Percentiles rank a stretch among this genome's conserved stretches.
Conservation (phyloP, 2,329 filamentous ascomycete species). For the Diaporthe nobilis region DNA sequence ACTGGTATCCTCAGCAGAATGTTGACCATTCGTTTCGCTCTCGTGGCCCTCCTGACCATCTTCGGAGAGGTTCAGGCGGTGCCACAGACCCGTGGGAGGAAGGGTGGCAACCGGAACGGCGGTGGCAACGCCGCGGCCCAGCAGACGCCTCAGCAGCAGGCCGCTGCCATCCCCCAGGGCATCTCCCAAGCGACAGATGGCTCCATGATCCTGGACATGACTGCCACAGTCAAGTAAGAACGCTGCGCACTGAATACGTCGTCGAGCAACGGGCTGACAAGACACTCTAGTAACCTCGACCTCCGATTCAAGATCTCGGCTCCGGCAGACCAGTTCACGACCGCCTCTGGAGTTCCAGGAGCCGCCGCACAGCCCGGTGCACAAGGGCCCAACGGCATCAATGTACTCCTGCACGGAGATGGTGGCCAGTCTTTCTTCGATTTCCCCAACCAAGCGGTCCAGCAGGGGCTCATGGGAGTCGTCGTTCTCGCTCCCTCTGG, state of each 20-base stretch:
- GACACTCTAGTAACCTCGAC: slow-evolving; percentile 58
- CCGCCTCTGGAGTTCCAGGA: slow-evolving; percentile 63
- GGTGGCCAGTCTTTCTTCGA: slow-evolving; percentile 72
- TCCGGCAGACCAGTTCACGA: slow-evolving; percentile 67
- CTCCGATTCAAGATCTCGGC: slow-evolving; percentile 70
- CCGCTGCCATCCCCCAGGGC: slow-evolving; percentile 51
- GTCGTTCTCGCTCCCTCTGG: slow-evolving; percentile 63
- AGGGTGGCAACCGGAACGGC: slow-evolving; percentile 37
- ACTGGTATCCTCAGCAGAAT: slow-evolving; percentile 41
- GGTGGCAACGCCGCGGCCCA: slow-evolving; percentile 13
- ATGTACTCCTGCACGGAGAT: slow-evolving; percentile 71
- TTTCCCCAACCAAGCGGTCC: slow-evolving; percentile 69
- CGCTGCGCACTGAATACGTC: not conserved
- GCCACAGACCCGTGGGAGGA: slow-evolving; percentile 33
- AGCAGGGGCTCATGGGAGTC: slow-evolving; percentile 65
- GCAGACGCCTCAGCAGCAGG: slow-evolving; percentile 49
- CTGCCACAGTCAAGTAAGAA: slow-evolving; percentile 66
- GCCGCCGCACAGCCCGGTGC: slow-evolving; percentile 51
- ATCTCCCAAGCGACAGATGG: slow-evolving; percentile 65
- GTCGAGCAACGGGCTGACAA: not conserved
- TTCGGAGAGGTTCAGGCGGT: slow-evolving; percentile 39
- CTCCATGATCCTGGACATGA: slow-evolving; percentile 68
- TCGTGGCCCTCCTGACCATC: slow-evolving; percentile 41
- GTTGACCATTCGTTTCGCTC: slow-evolving; percentile 45
- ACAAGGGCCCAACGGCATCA: slow-evolving; percentile 61